Base-by-base conservation (phyloP, 202 grass and related monocot genomes). In the Digitaria exilis region DNA sequence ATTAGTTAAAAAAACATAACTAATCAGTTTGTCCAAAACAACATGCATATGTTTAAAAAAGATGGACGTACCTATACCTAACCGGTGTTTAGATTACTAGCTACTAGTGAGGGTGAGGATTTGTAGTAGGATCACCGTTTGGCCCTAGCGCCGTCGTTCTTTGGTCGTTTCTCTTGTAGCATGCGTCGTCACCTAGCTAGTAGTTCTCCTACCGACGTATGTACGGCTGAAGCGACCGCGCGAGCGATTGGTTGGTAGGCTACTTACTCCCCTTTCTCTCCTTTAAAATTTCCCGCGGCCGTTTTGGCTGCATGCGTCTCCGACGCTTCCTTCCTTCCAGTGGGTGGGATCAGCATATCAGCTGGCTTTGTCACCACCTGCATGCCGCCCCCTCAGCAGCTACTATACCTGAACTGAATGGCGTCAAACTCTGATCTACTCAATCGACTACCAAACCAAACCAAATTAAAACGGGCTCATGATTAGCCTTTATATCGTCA, bases 81-180 rank as follows among this genome's bases (percentile, higher is more conserved):
- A 50, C 1, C 34, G 48, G 39, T 29, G 49, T 21, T 74, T 77
- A 30, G 14, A 62, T 46, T 67, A 52, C 35, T n/a, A n/a, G n/a
- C n/a, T 37, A 37, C 37, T 39, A 39, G 37, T 2, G 26, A 46
- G 30, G 9, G 25, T 9, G 74, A 51, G 65, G 58, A 39, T 39
- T 39, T 7, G 9, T 25, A 25, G 24, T 25, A 78, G 46, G 65
- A 24, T 71, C 43, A 19, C 29, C 15, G 14, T 83, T 83, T 88
- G 80, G 21, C 48, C 22, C 29, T 88, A 67, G 55, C 68, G 75
- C 25, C 76, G 76, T 29, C 22, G 69, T 64, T 32, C 42, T 64
- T 63, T 50, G 86, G 72, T 86, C 80, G 64, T 80, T 74, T 85
- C 62, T 29, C 56, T 85, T 93, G 86, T 77, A 80, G 62, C 83